Percentiles rank a stretch among this genome's conserved stretches.
phyloP scores from a whole-genome alignment of 345 rosid genomes.

The Arabis hirsuta region DNA sequence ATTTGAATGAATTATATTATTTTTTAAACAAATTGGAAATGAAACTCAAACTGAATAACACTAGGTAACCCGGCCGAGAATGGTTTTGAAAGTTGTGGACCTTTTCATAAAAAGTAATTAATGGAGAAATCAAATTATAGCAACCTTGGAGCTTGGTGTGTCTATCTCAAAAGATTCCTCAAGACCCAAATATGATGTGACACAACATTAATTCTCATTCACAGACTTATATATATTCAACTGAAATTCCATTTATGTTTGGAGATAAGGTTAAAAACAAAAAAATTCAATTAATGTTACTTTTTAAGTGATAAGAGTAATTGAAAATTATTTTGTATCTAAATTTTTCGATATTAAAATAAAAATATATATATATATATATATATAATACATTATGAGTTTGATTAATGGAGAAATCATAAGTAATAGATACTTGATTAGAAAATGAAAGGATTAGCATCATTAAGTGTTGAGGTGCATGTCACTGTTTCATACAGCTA shows the following conservation, averaged over 20 bases:
- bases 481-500: constrained; percentile 36
- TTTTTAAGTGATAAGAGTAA: constrained; percentile 32
- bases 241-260: constrained; percentile 20
- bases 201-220: constrained; percentile 32
- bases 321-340: neutral
- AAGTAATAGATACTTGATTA: constrained; percentile 20
- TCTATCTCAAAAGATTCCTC: constrained; percentile 43
- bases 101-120: neutral
- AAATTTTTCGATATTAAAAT: neutral
- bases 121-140: constrained; percentile 20
- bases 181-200: constrained; percentile 40
- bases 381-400: neutral
- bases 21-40: no score
- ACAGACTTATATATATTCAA: constrained; percentile 27
- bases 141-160: constrained; percentile 39
- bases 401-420: neutral
- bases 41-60: neutral
- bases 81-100: constrained; percentile 16
- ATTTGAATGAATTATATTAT: no score
- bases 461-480: constrained; percentile 35
- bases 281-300: constrained; percentile 1
- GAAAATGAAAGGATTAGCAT: constrained; percentile 31
- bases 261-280: constrained; percentile 31
- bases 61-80: neutral
- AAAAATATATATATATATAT: no score